A percentile compares a stretch with the other conserved stretches of the same genome.
Conservation (phyloP, 495 filamentous ascomycete species). For the Aspergillus sparsus region DNA sequence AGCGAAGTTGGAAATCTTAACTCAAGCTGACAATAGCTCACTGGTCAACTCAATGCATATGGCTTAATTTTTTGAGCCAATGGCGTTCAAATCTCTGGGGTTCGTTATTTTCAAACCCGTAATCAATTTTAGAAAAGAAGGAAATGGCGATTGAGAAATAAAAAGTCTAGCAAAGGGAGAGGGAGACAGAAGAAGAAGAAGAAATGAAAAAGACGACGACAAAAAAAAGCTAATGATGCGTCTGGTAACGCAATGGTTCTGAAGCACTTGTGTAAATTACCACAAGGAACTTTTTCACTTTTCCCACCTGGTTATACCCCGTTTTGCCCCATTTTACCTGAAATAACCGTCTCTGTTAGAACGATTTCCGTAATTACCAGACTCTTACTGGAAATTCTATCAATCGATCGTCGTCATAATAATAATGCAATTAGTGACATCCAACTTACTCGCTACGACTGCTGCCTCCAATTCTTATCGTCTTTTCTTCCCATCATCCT, state of each 20-base stretch:
- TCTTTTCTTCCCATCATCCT: neutral
- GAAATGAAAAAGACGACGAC: neutral
- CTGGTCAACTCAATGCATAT: neutral
- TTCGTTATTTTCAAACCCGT: too few species aligned
- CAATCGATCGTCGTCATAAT: conserved; percentile 5
- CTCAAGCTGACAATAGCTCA: neutral
- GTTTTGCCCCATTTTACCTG: neutral
- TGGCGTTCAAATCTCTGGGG: too few species aligned
- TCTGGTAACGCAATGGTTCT: neutral
- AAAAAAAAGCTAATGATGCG: neutral
- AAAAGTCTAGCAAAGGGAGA: neutral
- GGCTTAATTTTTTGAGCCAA: too few species aligned
- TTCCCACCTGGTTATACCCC: too few species aligned
- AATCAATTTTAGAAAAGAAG: neutral
- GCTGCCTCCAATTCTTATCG: neutral
- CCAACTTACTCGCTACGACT: too few species aligned
- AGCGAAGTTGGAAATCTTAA: conserved; percentile 13
- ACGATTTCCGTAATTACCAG: conserved; percentile 7
- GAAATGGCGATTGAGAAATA: neutral
- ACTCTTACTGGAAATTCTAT: conserved; percentile 4
- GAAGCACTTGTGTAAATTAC: conserved; percentile 8
- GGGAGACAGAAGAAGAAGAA: neutral
- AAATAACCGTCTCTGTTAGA: neutral
- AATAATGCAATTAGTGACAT: neutral
- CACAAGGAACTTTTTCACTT: too few species aligned